phyloP scores from a whole-genome alignment of 345 rosid species.

The Camelina sativa region DNA sequence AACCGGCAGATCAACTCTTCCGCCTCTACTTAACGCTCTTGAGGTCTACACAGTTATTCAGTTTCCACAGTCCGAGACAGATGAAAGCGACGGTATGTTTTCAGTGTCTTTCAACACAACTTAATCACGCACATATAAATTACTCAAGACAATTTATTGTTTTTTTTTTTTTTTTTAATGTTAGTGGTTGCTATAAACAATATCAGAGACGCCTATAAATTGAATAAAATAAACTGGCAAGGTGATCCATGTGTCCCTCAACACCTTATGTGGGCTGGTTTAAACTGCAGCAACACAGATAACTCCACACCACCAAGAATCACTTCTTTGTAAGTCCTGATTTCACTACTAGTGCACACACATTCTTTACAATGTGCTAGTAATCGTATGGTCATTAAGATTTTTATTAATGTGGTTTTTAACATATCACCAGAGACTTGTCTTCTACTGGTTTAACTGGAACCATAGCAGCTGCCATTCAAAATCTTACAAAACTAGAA shows the following conservation, averaged over 20 bases:
- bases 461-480: no score
- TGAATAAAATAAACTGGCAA: constrained; percentile 26
- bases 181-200: constrained; percentile 21
- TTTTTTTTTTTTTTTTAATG: background rate
- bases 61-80: constrained; percentile 32
- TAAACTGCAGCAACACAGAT: background rate
- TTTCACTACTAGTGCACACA: no score
- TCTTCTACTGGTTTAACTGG: no score
- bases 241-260: constrained; percentile 40
- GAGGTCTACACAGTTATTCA: constrained; percentile 40
- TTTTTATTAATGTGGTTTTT: background rate
- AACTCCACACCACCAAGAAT: constrained; percentile 27
- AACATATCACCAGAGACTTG: constrained; percentile 2
- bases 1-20: constrained; percentile 37
- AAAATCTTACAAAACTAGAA: no score
- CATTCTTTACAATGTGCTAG: background rate
- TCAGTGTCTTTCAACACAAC: no score
- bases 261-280: background rate
- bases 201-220: background rate
- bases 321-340: constrained; percentile 27
- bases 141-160: background rate
- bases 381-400: no score
- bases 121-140: background rate
- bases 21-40: constrained; percentile 44
- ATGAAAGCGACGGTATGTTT: constrained; percentile 41